Conservation (phyloP, 2,329 filamentous ascomycete genomes). For the Penicillium sp. region DNA sequence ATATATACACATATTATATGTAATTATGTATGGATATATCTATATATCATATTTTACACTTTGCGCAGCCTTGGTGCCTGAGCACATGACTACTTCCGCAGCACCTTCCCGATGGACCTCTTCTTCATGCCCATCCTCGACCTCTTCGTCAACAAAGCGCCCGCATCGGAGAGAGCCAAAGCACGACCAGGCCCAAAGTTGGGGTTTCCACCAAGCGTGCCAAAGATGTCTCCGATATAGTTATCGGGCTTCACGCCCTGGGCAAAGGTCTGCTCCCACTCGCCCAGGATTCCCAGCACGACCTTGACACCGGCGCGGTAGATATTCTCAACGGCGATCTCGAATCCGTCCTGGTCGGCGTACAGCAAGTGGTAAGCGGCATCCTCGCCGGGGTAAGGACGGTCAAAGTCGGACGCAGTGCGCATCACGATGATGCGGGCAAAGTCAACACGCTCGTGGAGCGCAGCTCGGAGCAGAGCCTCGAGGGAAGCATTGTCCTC, state of each 20-base stretch:
- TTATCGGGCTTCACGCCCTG: constrained; percentile 57
- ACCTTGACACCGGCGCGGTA: constrained; percentile 64
- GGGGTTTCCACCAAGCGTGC: constrained; percentile 56
- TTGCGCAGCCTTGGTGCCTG: too few species aligned
- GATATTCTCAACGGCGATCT: constrained; percentile 61
- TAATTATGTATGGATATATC: too few species aligned
- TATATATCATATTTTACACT: too few species aligned
- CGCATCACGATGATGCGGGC: constrained; percentile 64
- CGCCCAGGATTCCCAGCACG: constrained; percentile 58
- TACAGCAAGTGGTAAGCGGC: constrained; percentile 59
- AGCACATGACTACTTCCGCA: constrained; percentile 8
- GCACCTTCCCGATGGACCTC: background rate
- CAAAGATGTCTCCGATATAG: constrained; percentile 70
- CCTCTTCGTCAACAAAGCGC: constrained; percentile 16
- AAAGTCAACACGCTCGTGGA: constrained; percentile 60
- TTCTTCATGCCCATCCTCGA: constrained; percentile 10
- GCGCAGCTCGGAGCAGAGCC: constrained; percentile 58
- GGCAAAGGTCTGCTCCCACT: constrained; percentile 59
- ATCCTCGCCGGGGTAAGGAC: constrained; percentile 57
- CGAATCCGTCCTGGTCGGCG: constrained; percentile 60
- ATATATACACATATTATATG: too few species aligned
- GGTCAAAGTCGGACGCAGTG: constrained; percentile 67
- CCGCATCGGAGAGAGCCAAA: constrained; percentile 19
- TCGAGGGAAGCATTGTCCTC: constrained; percentile 69
- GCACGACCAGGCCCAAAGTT: constrained; percentile 54